Evolutionary conservation across 2,329 filamentous ascomycete species (phyloP), one percentile per base, ranked within the genome.

Genomic region (Alternaria conjuncta): DNA sequence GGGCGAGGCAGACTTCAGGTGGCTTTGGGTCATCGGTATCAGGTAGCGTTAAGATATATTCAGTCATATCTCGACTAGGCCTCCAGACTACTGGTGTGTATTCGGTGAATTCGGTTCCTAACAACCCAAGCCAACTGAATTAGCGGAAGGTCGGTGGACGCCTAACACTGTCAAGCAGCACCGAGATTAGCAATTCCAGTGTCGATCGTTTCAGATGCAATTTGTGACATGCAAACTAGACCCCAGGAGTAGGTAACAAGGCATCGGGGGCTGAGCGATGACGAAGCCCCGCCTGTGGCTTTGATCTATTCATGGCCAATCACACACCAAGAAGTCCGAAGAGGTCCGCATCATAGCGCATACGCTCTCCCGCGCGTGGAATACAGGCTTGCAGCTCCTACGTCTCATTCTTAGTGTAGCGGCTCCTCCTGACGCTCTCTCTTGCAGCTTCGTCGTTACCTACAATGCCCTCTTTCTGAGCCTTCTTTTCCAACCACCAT

Each of bases 231-330:
- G 44, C 55, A 47, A 21, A 25, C 3, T 23, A 4, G 10, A 36
- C 12, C n/a, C 21, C 20, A 41, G 36, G n/a, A 41, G 36, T 61
- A 63, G 60, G 60, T 50, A 59, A 55, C 55, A 49, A 54, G 46
- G 54, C 59, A 41, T 11, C 10, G 15, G 30, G 50, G 30, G 57
- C 50, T 50, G 55, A 58, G 50, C 49, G 60, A 68, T 68, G 63
- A 68, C 61, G 61, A 61, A 55, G 64, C 61, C 61, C 50, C 23
- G 30, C 60, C n/a, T 41, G 57, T 58, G 53, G 61, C 61, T 58
- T 58, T 21, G 20, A 51, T 9, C 10, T 18, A 50, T 36, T 23
- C 36, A 28, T 18, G 28, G 49, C 65, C 65, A 67, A 67, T 67
- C 56, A 60, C 49, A 30, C 23, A 10, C 26, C 51, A 23, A 63